A percentile compares a stretch with the other conserved stretches of the same genome.
Evolutionary conservation across 179 eudicot genomes (phyloP).

Genomic region (Pouteria campechiana): DNA sequence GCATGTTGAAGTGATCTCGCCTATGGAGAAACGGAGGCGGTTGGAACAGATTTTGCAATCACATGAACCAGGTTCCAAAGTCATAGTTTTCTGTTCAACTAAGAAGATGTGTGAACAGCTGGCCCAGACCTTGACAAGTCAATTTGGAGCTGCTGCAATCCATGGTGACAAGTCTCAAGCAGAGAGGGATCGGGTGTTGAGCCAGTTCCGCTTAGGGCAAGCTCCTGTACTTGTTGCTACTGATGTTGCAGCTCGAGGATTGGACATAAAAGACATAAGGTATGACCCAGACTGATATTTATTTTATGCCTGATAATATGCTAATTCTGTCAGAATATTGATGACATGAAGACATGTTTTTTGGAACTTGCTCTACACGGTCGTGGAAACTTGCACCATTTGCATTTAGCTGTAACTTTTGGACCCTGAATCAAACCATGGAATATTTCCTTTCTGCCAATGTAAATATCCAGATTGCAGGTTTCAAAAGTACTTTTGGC

Average conservation of each 20-base stretch:
- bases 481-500: too few species aligned
- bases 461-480: too few species aligned
- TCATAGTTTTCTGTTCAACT: constrained; percentile 87
- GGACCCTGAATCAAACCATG: too few species aligned
- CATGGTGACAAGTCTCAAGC: constrained; percentile 86
- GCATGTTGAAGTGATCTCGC: constrained; percentile 62
- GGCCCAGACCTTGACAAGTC: constrained; percentile 57
- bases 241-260: constrained; percentile 94
- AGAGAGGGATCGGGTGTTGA: constrained; percentile 74
- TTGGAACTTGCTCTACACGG: too few species aligned
- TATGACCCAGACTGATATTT: too few species aligned
- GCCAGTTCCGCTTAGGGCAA: constrained; percentile 61
- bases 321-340: too few species aligned
- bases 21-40: constrained; percentile 71
- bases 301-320: too few species aligned
- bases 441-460: too few species aligned
- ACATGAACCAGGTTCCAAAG: constrained; percentile 89
- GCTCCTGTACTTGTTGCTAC: constrained; percentile 89
- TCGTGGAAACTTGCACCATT: too few species aligned
- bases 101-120: constrained; percentile 94
- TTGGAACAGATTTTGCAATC: constrained; percentile 79
- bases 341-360: too few species aligned
- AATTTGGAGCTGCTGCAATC: constrained; percentile 82
- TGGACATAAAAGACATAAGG: constrained; percentile 88
- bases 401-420: too few species aligned